Base-by-base conservation (phyloP, 2,329 filamentous ascomycete species). In the Talaromyces sp. region DNA sequence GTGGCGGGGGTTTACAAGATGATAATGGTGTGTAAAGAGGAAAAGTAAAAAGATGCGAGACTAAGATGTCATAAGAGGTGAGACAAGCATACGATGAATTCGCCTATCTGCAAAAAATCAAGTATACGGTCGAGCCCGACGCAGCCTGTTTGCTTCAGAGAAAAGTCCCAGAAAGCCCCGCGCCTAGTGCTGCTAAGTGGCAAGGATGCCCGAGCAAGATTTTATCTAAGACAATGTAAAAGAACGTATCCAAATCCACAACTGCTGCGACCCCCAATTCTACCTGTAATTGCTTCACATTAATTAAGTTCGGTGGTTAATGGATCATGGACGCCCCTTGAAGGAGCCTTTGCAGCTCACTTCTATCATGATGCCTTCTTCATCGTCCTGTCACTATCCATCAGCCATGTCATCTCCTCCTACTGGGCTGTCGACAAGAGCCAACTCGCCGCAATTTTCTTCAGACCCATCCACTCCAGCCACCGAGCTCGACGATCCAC, bases 381-480 rank as follows among this genome's bases (percentile, higher is more conserved):
- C 45, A 27, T 17, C 16, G 14, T 42, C 40, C 27, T 29, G 20
- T 40, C 33, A 27, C 14, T 36, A 40, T 19, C 17, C 4, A 8
- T n/a, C 42, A 24, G 22, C 24, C 45, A 47, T 47, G 45, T 37
- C 45, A 17, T 47, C 45, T 16, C 35, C 45, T 39, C 45, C 45
- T 8, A 10, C 33, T 7, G 33, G 35, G 1, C 27, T 40, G n/a
- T 47, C 45, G 3, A 39, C 45, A 19, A 33, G 45, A 1, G 24
- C 45, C 8, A 47, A 24, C 24, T 47, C 45, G 22, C 45, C 45
- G 33, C 45, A 47, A 5, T 39, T 47, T 22, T 20, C 30, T 39
- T 47, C 44, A 37, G 45, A 47, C 13, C 45, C 45, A n/a, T 47
- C 45, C 6, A 47, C 45, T 13, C 45, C 45, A 20, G 45, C 45